Conservation (phyloP, 2,329 filamentous ascomycete species). For the Tolypocladium inflatum region DNA sequence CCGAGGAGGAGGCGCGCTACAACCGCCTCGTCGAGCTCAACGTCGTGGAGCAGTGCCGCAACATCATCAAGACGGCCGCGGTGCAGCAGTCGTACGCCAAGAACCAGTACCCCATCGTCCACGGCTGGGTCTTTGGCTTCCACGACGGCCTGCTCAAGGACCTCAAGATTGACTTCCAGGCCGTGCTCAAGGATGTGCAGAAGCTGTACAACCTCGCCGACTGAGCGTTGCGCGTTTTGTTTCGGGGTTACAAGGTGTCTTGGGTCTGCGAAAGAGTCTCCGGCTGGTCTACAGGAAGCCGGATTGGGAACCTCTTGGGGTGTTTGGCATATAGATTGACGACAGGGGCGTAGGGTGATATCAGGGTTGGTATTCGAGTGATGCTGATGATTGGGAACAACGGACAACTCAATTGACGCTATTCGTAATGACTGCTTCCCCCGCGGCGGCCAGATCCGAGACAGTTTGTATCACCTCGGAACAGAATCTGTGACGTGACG, state of each 20-base stretch:
- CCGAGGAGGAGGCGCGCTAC: conserved; percentile 50
- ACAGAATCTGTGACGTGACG: neutral
- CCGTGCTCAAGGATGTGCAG: conserved; percentile 45
- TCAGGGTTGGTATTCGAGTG: neutral
- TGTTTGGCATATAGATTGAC: neutral
- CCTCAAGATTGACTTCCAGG: conserved; percentile 52
- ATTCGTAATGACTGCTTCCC: neutral
- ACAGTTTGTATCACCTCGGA: neutral
- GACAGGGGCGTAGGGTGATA: neutral
- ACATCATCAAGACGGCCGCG: conserved; percentile 68
- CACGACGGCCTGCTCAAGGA: conserved; percentile 58
- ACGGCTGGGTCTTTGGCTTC: conserved; percentile 67
- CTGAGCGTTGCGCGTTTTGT: neutral
- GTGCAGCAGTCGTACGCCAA: conserved; percentile 63
- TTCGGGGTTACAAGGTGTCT: neutral
- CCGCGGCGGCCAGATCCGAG: neutral
- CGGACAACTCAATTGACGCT: neutral
- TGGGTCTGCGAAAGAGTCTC: neutral
- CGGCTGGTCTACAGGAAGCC: neutral
- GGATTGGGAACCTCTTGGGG: neutral
- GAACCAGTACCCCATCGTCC: conserved; percentile 58
- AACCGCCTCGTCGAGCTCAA: conserved; percentile 75
- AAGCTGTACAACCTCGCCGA: conserved; percentile 53
- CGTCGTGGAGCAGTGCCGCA: conserved; percentile 67
- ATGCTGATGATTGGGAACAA: neutral